Conservation (phyloP, 2,329 filamentous ascomycete species). For the Curvularia sp. region DNA sequence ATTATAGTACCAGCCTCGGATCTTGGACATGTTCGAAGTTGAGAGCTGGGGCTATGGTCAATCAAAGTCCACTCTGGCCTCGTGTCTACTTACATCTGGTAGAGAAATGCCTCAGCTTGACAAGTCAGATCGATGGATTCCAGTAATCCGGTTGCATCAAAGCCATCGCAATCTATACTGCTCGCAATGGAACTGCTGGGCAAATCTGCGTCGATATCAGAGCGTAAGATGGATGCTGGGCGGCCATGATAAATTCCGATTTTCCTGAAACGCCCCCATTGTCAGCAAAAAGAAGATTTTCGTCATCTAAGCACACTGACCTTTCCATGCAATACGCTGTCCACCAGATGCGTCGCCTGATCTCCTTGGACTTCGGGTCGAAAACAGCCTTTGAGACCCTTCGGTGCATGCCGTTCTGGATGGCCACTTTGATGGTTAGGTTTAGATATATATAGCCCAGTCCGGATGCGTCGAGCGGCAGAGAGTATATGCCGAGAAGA, state of each 20-base stretch:
- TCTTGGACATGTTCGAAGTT: slow-evolving; percentile 15
- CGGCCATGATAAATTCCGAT: slow-evolving; percentile 26
- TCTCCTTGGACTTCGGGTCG: slow-evolving; percentile 16
- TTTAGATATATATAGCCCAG: slow-evolving; percentile 65
- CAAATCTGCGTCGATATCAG: slow-evolving; percentile 22
- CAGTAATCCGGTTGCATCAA: slow-evolving; percentile 8
- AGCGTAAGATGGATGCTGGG: slow-evolving; percentile 19
- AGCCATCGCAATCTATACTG: slow-evolving; percentile 4
- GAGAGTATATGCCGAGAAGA: slow-evolving; percentile 63
- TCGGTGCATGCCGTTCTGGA: slow-evolving; percentile 68
- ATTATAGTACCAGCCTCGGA: slow-evolving; percentile 13
- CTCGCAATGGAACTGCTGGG: slow-evolving; percentile 3
- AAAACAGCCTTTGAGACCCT: slow-evolving; percentile 31
- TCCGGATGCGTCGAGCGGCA: slow-evolving; percentile 64
- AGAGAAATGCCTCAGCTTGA: slow-evolving; percentile 15
- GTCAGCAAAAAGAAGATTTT: background rate
- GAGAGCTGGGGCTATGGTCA: slow-evolving; percentile 5
- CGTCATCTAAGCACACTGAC: slow-evolving; percentile 3
- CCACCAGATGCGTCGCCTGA: slow-evolving; percentile 26
- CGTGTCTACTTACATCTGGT: slow-evolving; percentile 15
- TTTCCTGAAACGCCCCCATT: slow-evolving; percentile 3
- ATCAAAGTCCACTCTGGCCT: background rate
- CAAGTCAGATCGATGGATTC: slow-evolving; percentile 17
- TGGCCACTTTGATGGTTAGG: slow-evolving; percentile 63
- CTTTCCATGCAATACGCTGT: slow-evolving; percentile 26